Conservation (phyloP, 75 land plant genomes). For the Picea glauca region DNA sequence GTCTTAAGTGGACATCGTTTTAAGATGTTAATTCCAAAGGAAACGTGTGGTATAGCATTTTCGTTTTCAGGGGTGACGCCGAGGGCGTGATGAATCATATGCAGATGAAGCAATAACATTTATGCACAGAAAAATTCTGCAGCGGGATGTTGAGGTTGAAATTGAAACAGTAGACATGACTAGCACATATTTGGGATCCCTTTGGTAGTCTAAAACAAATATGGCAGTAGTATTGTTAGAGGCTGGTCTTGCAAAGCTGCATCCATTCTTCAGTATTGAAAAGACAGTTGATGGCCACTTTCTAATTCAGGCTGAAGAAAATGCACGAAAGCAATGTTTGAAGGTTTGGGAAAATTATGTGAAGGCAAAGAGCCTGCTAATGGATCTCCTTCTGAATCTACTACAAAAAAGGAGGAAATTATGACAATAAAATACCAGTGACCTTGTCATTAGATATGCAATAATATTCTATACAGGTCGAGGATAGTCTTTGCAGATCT, state of each 20-base stretch:
- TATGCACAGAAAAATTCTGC: constrained; percentile 86
- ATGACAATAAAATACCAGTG: no score
- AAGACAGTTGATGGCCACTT: constrained; percentile 76
- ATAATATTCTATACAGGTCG: no score
- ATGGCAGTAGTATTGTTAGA: constrained; percentile 72
- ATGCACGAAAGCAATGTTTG: constrained; percentile 69
- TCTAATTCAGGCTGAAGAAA: constrained; percentile 77
- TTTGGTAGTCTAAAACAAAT: constrained; percentile 87
- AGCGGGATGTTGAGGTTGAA: constrained; percentile 94
- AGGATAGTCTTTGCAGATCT: no score
- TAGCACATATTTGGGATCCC: constrained; percentile 88
- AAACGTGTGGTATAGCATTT: constrained; percentile 89
- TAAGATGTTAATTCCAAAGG: constrained; percentile 84
- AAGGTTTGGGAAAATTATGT: constrained; percentile 96
- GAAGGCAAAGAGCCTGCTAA: constrained; percentile 79
- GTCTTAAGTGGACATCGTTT: constrained; percentile 96
- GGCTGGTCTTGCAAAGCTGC: constrained; percentile 90
- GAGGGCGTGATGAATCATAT: constrained; percentile 85
- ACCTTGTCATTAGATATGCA: no score
- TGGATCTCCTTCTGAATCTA: constrained; percentile 36
- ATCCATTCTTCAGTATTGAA: constrained; percentile 68
- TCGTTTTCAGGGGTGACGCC: constrained; percentile 97
- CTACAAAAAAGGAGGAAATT: constrained; percentile 55
- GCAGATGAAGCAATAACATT: constrained; percentile 93
- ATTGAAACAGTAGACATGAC: constrained; percentile 91